Base-by-base conservation (phyloP, 805 yeast species). In the Candida maris region DNA sequence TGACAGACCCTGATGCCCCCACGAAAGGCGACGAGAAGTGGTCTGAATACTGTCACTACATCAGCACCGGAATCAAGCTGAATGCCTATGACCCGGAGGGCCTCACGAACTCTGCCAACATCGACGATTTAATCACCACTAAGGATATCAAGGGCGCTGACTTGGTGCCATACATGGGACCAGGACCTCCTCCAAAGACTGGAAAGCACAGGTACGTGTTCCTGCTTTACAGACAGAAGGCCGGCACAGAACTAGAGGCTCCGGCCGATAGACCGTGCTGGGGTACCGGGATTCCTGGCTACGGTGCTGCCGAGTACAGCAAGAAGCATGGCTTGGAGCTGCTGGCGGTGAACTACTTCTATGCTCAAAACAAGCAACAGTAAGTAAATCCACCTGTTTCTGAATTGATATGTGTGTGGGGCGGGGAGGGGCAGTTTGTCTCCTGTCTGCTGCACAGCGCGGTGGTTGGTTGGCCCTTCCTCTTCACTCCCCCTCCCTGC, bases 1-100 rank as follows among this genome's bases (percentile, higher is more conserved):
- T 88, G 46, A 89, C 96, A 6, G 96, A 88, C 60, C 97, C 97
- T 1, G 96, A 88, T 66, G 96, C 96, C 6, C 97, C 97, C 10
- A 75, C 88, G 3, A 73, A 78, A 48, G 70, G 74, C 3, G 96
- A 88, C 58, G 77, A 81, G 54, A 85, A 79, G 56, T 87, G 95
- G 94, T 81, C 93, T 3, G 95, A 88, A 61, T 88, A 69, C 57
- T 78, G 83, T 36, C 97, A 88, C 64, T 85, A 76, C 70, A 65
- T 88, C 26, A 64, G 70, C 21, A 61, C 77, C 3, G 80, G 81
- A 47, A 69, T 81, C 49, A 54, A 64, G 27, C 61, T 77, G 49
- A 65, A 63, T 35, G 59, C 65, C 15, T 54, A 68, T 27, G 69
- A 64, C 15, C 35, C 50, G 4, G 39, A 48, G 14, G 59, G 65